Base-by-base conservation (phyloP, 1,284 basidiomycete species). In the Exobasidium cylindrosporum region DNA sequence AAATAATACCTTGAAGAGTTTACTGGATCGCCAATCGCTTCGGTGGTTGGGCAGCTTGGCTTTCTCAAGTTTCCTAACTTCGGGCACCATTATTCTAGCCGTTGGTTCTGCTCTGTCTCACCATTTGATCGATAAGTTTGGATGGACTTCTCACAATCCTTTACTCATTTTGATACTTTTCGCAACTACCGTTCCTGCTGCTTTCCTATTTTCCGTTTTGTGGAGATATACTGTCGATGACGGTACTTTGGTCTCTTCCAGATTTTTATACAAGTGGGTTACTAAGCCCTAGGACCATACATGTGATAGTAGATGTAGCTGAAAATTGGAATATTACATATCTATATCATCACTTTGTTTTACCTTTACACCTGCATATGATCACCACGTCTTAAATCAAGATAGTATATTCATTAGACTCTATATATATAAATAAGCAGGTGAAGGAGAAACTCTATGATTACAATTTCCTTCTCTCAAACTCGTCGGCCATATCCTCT, bases 401-500 rank as follows among this genome's bases (percentile, higher is more conserved):
- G n/a, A n/a, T n/a, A n/a, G n/a, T n/a, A n/a, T n/a, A n/a, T n/a
- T n/a, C n/a, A n/a, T n/a, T n/a, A n/a, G n/a, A n/a, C n/a, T n/a
- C n/a, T n/a, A n/a, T n/a, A n/a, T n/a, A n/a, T n/a, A n/a, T n/a
- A n/a, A n/a, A n/a, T n/a, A n/a, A n/a, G n/a, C n/a, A n/a, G n/a
- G 35, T 40, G 17, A 40, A 17, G 35, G 35, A 40, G 35, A 40
- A 10, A 21, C 21, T 7, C 47, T 7, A 50, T 26, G 47, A 50
- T 31, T 44, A 23, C 43, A 23, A 44, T 23, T 23, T 50, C 47
- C 21, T 50, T 10, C 47, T 50, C 21, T 7, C 47, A 50, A 23
- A 13, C 4, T 44, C 45, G 44, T 32, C 72, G 61, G 6, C 71
- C 71, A 6, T 69, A 54, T n/a, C 73, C 73, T 17, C 69, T 68